These are phyloP conservation scores for Capsella rubella DNA, from an alignment of 441 rosid species.

Conservation along the genomic window DNA sequence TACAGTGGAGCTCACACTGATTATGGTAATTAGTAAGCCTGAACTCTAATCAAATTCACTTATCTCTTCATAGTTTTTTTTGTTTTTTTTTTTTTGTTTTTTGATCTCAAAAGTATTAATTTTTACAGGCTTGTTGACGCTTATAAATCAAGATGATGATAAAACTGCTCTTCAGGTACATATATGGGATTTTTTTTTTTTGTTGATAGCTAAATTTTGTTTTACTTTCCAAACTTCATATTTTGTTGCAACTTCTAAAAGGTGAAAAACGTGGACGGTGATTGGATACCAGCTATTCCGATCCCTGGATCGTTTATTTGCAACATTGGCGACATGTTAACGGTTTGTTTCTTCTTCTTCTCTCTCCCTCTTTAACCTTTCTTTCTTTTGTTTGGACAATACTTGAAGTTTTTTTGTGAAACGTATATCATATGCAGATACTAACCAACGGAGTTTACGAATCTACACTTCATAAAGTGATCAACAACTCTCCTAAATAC, in stretches of 20 bases:
- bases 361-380: neutral
- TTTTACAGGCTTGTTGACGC: constrained; percentile 64
- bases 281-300: neutral
- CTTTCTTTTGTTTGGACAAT: neutral
- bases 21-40: constrained; percentile 55
- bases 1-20: constrained; percentile 80
- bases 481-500: constrained; percentile 58
- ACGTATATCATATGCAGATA: neutral
- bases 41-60: neutral
- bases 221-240: neutral
- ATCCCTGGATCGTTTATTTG: constrained; percentile 6
- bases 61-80: neutral
- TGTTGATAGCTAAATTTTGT: neutral
- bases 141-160: constrained; percentile 88
- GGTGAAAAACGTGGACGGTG: constrained; percentile 1
- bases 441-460: constrained; percentile 48
- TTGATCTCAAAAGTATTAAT: constrained; percentile 4
- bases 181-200: neutral
- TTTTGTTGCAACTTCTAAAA: neutral
- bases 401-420: neutral
- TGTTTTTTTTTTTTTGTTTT: neutral
- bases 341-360: constrained; percentile 1
- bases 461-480: constrained; percentile 62
- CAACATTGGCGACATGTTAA: constrained; percentile 5
- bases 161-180: constrained; percentile 84